Evolutionary conservation across 2,329 filamentous ascomycete species (phyloP).

Genomic region (Emericellopsis cladophorae): DNA sequence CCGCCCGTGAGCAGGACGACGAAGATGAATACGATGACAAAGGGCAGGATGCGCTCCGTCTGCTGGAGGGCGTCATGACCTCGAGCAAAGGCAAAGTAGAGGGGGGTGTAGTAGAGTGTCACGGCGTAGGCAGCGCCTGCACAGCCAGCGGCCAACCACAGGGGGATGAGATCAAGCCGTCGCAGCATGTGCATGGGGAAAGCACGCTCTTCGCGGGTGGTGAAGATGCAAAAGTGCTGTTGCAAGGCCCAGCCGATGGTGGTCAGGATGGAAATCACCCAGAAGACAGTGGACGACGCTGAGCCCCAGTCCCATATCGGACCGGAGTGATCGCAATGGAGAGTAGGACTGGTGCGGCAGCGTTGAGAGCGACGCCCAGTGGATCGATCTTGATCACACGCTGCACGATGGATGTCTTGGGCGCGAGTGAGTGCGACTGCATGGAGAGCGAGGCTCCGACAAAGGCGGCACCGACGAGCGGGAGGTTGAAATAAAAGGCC

Average conservation of each 20-base stretch:
- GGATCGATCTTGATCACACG: constrained; percentile 15
- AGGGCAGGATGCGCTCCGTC: constrained; percentile 27
- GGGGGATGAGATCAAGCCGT: constrained; percentile 21
- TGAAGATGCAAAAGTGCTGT: constrained; percentile 31
- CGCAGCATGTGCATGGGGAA: constrained; percentile 30
- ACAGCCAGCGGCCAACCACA: constrained; percentile 25
- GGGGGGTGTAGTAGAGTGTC: constrained; percentile 37
- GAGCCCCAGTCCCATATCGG: constrained; percentile 33
- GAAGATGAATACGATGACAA: constrained; percentile 23
- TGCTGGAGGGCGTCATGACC: constrained; percentile 26
- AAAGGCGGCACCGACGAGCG: constrained; percentile 22
- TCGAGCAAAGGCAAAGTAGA: constrained; percentile 39
- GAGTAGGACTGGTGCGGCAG: constrained; percentile 20
- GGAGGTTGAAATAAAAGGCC: constrained; percentile 41
- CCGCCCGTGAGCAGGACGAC: constrained; percentile 20
- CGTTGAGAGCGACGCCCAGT: constrained; percentile 15
- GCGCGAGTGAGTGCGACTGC: constrained; percentile 18
- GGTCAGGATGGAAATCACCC: constrained; percentile 29
- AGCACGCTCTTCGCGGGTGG: constrained; percentile 24
- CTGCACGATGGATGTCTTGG: constrained; percentile 6
- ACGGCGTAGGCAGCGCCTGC: constrained; percentile 23
- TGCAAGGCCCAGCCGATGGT: constrained; percentile 30
- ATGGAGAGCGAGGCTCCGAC: constrained; percentile 29
- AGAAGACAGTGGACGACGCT: constrained; percentile 29
- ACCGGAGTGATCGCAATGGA: constrained; percentile 36